Conservation (phyloP, 148 eudicot genomes). For the Linanthus parryae region DNA sequence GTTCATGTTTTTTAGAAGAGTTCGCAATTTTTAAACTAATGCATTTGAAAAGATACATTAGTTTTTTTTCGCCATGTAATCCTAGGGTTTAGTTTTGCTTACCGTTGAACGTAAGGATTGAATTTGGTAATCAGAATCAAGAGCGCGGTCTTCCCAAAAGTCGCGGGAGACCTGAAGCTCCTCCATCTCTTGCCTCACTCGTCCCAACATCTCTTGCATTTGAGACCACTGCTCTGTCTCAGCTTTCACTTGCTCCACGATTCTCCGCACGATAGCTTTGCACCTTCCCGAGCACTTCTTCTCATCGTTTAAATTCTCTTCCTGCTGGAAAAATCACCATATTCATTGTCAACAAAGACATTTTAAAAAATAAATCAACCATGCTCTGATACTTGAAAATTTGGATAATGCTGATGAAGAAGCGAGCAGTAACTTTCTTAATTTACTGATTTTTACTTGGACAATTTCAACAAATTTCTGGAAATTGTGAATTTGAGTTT, state of each 20-base stretch:
- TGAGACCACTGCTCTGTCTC: constrained; percentile 97
- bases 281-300: constrained; percentile 63
- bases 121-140: constrained; percentile 43
- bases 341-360: background rate
- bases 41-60: background rate
- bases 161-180: constrained; percentile 71
- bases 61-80: too few relatives aligned
- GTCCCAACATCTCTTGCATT: constrained; percentile 90
- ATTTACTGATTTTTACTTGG: too few relatives aligned
- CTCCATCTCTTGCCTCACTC: constrained; percentile 82
- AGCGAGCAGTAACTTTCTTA: too few relatives aligned
- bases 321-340: constrained; percentile 27
- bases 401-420: too few relatives aligned
- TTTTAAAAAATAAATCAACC: too few relatives aligned
- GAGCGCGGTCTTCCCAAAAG: constrained; percentile 80
- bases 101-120: constrained; percentile 41
- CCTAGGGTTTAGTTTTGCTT: constrained; percentile 25
- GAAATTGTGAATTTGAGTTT: too few relatives aligned
- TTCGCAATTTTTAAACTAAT: too few relatives aligned
- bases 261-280: constrained; percentile 62
- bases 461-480: too few relatives aligned
- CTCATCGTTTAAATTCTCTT: constrained; percentile 25
- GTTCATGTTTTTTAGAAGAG: background rate
- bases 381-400: too few relatives aligned
- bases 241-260: constrained; percentile 86